Evolutionary conservation across 371 early-diverging fungal species (phyloP).

Genomic region (Thermomucor indicae-seudaticae): DNA sequence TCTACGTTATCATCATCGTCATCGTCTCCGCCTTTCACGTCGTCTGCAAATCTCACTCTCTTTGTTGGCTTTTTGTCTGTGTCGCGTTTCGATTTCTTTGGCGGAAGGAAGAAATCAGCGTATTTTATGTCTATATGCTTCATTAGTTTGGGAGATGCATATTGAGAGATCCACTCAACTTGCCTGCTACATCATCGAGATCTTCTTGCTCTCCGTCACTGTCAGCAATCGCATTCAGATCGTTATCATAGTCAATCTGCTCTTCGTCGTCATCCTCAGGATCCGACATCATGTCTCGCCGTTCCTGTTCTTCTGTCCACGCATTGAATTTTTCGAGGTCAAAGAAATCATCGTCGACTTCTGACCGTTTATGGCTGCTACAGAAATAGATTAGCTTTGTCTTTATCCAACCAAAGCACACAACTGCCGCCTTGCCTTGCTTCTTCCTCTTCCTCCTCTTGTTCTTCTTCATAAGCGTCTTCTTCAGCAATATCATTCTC

Average conservation of each 20-base stretch:
- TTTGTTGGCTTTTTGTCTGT: background rate
- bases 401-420: too few species aligned
- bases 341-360: slow-evolving; percentile 68
- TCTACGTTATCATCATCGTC: slow-evolving; percentile 50
- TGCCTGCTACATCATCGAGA: slow-evolving; percentile 28
- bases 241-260: slow-evolving; percentile 50
- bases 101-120: background rate
- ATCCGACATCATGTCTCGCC: slow-evolving; percentile 41
- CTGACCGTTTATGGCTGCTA: slow-evolving; percentile 33
- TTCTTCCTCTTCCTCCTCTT: slow-evolving; percentile 4
- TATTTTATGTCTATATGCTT: background rate
- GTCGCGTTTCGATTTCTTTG: background rate
- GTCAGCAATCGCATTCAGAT: slow-evolving; percentile 44
- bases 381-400: background rate
- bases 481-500: background rate
- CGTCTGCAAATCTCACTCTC: background rate
- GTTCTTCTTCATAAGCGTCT: background rate
- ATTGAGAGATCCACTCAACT: background rate
- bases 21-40: background rate
- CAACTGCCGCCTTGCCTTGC: background rate
- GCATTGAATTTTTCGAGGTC: slow-evolving; percentile 57
- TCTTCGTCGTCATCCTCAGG: slow-evolving; percentile 45
- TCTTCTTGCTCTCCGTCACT: slow-evolving; percentile 29
- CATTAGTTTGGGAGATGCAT: background rate
- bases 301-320: slow-evolving; percentile 62